Evolutionary conservation across 2,329 filamentous ascomycete species (phyloP), one percentile per base, ranked within the genome.

Genomic region (Venturia pyrina): DNA sequence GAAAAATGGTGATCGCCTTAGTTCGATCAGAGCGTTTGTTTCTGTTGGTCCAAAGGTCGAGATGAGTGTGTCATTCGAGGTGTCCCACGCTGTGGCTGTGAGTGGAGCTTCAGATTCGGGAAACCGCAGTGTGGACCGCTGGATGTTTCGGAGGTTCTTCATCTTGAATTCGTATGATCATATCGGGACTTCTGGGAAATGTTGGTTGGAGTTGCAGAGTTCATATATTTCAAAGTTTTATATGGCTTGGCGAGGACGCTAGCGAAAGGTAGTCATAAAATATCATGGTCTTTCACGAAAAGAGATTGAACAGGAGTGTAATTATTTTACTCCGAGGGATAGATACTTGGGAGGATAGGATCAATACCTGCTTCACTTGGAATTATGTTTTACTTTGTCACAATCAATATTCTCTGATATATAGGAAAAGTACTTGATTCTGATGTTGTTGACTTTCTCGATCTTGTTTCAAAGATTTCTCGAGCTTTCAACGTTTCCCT

Each of bases 131-230:
- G 85, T 81, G 71, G 84, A 83, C 75, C 90, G 87, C 73, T 84
- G 86, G 72, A 92, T 86, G 75, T 88, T 92, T 78, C 86, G 88
- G 71, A 98, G 83, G 77, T 97, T 98, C 75, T 91, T 89, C 93
- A 98, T 98, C 68, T 76, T 80, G 24, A 2, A 8, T 34, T 28
- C 19, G 6, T 34, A 46, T 19, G 17, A 62, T 62, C 60, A 62
- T 62, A 40, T 62, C 60, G 43, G 5, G 17, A 5, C 40, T 7
- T 61, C 19, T 40, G 13, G 32, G 24, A 5, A 11, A 28, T 71
- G n/a, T 41, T 48, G 40, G n/a, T 34, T 19, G 50, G 15, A 8
- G 53, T 59, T 37, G 28, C 13, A 62, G 40, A 41, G 17, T 28
- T 24, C 6, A 21, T 37, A 13, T 15, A n/a, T 37, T 34, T 59